phyloP scores from a whole-genome alignment of 495 filamentous ascomycete species.

The Trichoderma asperelloides region DNA sequence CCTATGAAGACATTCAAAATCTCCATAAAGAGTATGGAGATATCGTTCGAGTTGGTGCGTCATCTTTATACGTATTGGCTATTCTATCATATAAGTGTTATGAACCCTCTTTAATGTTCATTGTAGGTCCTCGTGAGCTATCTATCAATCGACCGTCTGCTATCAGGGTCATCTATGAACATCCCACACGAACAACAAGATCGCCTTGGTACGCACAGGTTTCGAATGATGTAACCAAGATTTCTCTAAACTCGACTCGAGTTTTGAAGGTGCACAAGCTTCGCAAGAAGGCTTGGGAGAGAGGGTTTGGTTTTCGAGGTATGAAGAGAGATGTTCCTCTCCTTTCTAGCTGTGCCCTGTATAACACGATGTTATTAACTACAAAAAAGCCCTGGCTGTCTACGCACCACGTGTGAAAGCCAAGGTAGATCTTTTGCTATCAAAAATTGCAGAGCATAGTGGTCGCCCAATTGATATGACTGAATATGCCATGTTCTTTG shows the following conservation, averaged over 20 bases:
- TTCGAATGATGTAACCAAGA: slow-evolving; percentile 14
- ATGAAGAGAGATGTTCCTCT: background rate
- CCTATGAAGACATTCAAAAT: slow-evolving; percentile 22
- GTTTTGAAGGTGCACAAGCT: slow-evolving; percentile 18
- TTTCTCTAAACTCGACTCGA: slow-evolving; percentile 21
- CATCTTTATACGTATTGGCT: background rate
- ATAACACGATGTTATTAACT: background rate
- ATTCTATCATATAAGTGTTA: background rate
- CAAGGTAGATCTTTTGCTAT: slow-evolving; percentile 21
- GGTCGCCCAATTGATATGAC: slow-evolving; percentile 19
- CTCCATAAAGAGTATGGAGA: slow-evolving; percentile 29
- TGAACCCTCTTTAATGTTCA: background rate
- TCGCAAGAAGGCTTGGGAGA: slow-evolving; percentile 30
- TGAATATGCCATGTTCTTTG: slow-evolving; percentile 24
- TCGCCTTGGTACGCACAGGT: slow-evolving; percentile 28
- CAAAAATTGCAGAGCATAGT: slow-evolving; percentile 13
- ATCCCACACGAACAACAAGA: slow-evolving; percentile 24
- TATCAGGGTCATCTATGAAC: slow-evolving; percentile 24
- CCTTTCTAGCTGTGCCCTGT: background rate
- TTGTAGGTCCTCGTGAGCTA: slow-evolving; percentile 23
- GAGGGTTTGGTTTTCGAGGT: slow-evolving; percentile 24
- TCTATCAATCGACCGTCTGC: slow-evolving; percentile 28
- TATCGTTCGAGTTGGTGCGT: slow-evolving; percentile 29
- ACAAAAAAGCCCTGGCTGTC: slow-evolving; percentile 16
- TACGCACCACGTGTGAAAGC: slow-evolving; percentile 20